Evolutionary conservation across 495 filamentous ascomycete species (phyloP).

Genomic region (Elaphomyces granulatus): DNA sequence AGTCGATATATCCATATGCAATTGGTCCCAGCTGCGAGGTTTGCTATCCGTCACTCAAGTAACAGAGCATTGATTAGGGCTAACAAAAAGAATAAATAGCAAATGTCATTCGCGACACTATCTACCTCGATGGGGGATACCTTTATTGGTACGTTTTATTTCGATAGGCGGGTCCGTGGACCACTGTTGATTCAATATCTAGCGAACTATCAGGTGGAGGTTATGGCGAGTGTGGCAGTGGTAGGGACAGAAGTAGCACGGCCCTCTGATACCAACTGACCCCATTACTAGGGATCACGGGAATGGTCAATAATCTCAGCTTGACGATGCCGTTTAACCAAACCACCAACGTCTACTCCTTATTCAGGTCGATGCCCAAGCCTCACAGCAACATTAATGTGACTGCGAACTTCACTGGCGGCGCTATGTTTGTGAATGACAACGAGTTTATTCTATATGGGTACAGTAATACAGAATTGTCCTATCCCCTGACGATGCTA

Average conservation of each 20-base stretch:
- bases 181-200: background rate
- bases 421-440: constrained; percentile 46
- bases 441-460: constrained; percentile 30
- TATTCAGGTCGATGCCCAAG: constrained; percentile 29
- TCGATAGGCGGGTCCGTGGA: background rate
- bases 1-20: constrained; percentile 34
- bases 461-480: constrained; percentile 12
- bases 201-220: constrained; percentile 2
- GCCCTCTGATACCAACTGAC: too few species aligned
- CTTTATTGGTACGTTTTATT: constrained; percentile 25
- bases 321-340: constrained; percentile 32
- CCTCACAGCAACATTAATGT: constrained; percentile 29
- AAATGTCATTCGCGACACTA: constrained; percentile 41
- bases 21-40: constrained; percentile 35
- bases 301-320: constrained; percentile 1
- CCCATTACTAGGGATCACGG: too few species aligned
- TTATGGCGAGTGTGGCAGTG: background rate
- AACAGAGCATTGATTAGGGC: background rate
- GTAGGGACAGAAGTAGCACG: too few species aligned
- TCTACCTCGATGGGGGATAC: constrained; percentile 47
- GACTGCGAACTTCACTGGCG: constrained; percentile 39
- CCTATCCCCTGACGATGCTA: constrained; percentile 33
- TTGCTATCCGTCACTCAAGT: background rate
- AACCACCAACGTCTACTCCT: constrained; percentile 15
- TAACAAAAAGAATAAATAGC: constrained; percentile 18